Evolutionary conservation across 495 filamentous ascomycete species (phyloP).

Genomic region (Pyronema domesticum): DNA sequence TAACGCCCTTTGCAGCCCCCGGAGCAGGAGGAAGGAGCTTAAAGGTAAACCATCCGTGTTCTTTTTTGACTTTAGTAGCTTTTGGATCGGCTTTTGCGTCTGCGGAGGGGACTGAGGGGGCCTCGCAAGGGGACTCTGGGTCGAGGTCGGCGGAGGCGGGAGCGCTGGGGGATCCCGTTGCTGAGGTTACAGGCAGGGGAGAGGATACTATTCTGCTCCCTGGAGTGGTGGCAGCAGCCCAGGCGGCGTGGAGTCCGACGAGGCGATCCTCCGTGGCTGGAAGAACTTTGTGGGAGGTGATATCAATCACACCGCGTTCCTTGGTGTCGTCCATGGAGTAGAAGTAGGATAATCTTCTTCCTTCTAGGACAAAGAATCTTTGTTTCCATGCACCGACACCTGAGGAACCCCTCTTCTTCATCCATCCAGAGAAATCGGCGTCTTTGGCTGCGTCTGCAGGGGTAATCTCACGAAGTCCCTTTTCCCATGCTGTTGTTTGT

Average conservation of each 20-base stretch:
- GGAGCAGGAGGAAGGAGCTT: conserved; percentile 84
- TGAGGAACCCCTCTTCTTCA: conserved; percentile 86
- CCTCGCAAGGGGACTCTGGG: neutral
- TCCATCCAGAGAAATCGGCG: conserved; percentile 94
- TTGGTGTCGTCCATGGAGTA: conserved; percentile 82
- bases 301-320: conserved; percentile 92
- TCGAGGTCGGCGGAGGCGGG: neutral
- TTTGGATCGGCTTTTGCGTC: conserved; percentile 9
- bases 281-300: conserved; percentile 86
- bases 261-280: conserved; percentile 86
- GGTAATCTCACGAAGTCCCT: conserved; percentile 63
- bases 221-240: conserved; percentile 68
- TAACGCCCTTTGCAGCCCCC: conserved; percentile 77
- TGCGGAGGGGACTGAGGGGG: no score
- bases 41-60: conserved; percentile 60
- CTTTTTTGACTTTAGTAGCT: conserved; percentile 14
- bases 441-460: conserved; percentile 70
- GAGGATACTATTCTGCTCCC: conserved; percentile 34
- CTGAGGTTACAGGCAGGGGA: conserved; percentile 27
- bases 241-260: conserved; percentile 72
- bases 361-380: conserved; percentile 80
- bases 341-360: conserved; percentile 83
- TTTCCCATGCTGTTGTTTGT: conserved; percentile 68
- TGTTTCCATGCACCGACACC: conserved; percentile 73
- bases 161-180: neutral